Percentiles rank a stretch among this genome's conserved stretches.
phyloP scores from a whole-genome alignment of 495 filamentous ascomycete genomes.

The Diplogelasinospora grovesii region DNA sequence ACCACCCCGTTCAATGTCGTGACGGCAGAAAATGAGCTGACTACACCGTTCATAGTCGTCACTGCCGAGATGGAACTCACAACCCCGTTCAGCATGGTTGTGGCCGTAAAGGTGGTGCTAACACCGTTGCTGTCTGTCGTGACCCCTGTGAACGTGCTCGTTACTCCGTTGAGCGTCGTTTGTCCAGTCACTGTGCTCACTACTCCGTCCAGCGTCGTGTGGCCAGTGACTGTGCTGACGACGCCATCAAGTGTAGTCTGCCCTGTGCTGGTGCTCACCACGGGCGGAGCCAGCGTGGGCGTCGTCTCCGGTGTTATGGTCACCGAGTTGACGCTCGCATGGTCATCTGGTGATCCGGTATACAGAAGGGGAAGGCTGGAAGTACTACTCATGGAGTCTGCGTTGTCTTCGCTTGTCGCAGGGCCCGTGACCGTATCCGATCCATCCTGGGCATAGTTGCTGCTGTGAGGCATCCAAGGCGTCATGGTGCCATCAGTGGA shows the following conservation, averaged over 20 bases:
- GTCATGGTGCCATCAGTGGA: too few species aligned
- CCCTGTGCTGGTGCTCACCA: constrained; percentile 1
- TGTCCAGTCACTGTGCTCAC: neutral
- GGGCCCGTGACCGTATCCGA: too few species aligned
- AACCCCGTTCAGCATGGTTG: constrained; percentile 10
- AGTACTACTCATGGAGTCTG: too few species aligned
- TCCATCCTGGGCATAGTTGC: too few species aligned
- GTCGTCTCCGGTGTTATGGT: too few species aligned
- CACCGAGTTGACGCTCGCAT: too few species aligned
- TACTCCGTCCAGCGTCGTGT: constrained; percentile 1
- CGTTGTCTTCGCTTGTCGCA: too few species aligned
- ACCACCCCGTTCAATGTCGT: neutral
- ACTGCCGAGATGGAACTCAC: constrained; percentile 10
- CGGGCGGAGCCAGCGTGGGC: too few species aligned
- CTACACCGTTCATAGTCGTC: constrained; percentile 5
- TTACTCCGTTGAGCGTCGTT: constrained; percentile 1
- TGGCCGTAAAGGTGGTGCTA: neutral
- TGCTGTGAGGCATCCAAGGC: too few species aligned
- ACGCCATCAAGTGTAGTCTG: constrained; percentile 5
- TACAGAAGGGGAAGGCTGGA: too few species aligned
- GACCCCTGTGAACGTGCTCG: neutral
- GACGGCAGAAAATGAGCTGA: neutral
- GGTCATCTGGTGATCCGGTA: too few species aligned
- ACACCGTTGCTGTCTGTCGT: neutral
- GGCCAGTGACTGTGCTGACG: neutral